These are phyloP conservation scores for Kluyveromyces wickerhamii DNA, from an alignment of 805 yeast genomes.

Conservation along the genomic window DNA sequence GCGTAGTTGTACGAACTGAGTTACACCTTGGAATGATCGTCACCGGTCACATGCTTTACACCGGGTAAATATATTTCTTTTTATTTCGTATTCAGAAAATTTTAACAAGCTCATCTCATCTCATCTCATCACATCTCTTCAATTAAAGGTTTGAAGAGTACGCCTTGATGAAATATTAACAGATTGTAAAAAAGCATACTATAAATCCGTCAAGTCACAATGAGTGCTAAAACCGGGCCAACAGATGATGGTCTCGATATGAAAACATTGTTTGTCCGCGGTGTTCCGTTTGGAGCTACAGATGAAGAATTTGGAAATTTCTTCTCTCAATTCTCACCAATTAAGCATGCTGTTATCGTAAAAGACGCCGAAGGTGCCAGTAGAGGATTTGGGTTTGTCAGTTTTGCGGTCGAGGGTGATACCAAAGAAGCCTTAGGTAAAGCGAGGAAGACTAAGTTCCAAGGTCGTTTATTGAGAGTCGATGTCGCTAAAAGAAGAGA, in stretches of 20 bases:
- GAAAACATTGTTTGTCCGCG: slow-evolving; percentile 74
- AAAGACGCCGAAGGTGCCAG: slow-evolving; percentile 68
- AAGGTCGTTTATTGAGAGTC: slow-evolving; percentile 58
- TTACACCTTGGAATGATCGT: no score
- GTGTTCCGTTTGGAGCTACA: slow-evolving; percentile 74
- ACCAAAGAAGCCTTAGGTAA: slow-evolving; percentile 64
- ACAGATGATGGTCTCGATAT: slow-evolving; percentile 30
- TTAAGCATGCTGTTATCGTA: slow-evolving; percentile 89
- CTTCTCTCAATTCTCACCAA: slow-evolving; percentile 90
- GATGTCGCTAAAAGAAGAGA: slow-evolving; percentile 92
- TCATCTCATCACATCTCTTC: slow-evolving; percentile 19
- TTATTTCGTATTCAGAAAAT: slow-evolving; percentile 10
- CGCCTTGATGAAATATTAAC: not conserved
- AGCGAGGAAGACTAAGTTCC: slow-evolving; percentile 57
- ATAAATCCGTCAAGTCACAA: not conserved
- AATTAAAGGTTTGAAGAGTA: not conserved
- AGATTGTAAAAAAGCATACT: not conserved
- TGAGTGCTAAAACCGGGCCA: not conserved
- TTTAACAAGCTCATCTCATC: slow-evolving; percentile 10
- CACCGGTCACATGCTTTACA: slow-evolving; percentile 4
- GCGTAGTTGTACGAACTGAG: no score
- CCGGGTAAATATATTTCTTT: slow-evolving; percentile 12
- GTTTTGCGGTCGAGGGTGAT: slow-evolving; percentile 80
- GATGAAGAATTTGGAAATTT: slow-evolving; percentile 73
- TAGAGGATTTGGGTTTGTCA: slow-evolving; percentile 93